Evolutionary conservation across 331 rosid genomes (phyloP), one percentile per base, ranked within the genome.

Genomic region (Cydonia oblonga): DNA sequence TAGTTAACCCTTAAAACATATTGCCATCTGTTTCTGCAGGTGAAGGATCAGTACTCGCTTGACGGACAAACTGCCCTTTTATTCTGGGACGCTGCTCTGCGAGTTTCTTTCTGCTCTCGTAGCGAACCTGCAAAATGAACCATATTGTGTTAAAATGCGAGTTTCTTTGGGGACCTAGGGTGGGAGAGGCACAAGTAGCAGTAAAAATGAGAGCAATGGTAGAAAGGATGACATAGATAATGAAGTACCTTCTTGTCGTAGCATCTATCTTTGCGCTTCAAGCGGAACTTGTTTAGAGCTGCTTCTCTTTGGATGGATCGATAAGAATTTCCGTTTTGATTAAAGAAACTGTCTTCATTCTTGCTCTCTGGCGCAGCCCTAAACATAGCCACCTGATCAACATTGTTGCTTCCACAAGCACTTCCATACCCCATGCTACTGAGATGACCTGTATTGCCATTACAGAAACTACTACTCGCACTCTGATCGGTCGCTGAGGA

Each of bases 31-130:
- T 75, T 29, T 86, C 87, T 53, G 82, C 54, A 46, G 78, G 69
- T n/a, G 76, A 68, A 62, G 83, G 61, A 80, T 88, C 89, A 15
- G 57, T 75, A 25, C 49, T 78, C 29, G 67, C 71, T 78, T 90
- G 92, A 16, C 97, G 96, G 57, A 95, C 96, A 73, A 95, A 91
- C 79, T 95, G 99, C 76, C 99, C 99, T 82, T 95, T 95, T 64
- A 95, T 85, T 83, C 99, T 81, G 2, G 96, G 99, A 25, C 99
- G 96, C 83, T 91, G 97, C 85, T 95, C 98, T n/a, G 99, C 99
- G 22, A 95, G 90, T 82, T 95, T 95, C 82, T 95, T 95, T 75
- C 99, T 80, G 89, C 99, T 95, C 88, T 95, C 99, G 6, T 95
- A 95, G 38, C 97, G 96, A 79, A 95, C 99, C 99, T 95, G 70